Evolutionary conservation across 208 protist genomes (phyloP).

Genomic region (Leishmania amazonensis): DNA sequence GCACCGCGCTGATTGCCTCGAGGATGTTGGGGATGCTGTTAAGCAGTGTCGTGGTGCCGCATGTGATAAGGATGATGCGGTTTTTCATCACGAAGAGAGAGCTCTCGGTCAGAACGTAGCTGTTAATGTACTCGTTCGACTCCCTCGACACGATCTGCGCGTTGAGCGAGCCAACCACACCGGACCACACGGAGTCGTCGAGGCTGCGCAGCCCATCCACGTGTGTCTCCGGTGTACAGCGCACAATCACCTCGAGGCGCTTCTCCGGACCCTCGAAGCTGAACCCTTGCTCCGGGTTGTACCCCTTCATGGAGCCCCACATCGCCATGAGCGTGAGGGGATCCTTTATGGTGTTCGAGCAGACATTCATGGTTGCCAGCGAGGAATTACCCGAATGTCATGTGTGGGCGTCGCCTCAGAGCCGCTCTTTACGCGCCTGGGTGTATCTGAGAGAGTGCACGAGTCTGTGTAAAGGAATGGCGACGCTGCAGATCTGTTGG

Average conservation of each 20-base stretch:
- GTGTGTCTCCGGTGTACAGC: conserved; percentile 68
- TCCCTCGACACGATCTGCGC: conserved; percentile 88
- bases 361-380: conserved; percentile 11
- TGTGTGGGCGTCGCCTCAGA: not conserved
- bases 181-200: conserved; percentile 68
- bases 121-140: conserved; percentile 85
- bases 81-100: conserved; percentile 94
- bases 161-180: conserved; percentile 74
- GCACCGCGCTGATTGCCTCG: conserved; percentile 75
- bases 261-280: conserved; percentile 95
- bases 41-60: conserved; percentile 94
- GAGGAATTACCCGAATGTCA: not conserved
- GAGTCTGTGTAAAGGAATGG: not conserved
- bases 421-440: not conserved
- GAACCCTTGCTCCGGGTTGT: conserved; percentile 74
- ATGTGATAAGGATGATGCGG: conserved; percentile 93
- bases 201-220: conserved; percentile 68
- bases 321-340: conserved; percentile 89
- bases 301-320: conserved; percentile 83
- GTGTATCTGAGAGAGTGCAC: not conserved
- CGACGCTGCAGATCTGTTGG: not conserved
- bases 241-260: conserved; percentile 87
- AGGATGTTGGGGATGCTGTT: conserved; percentile 86
- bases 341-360: conserved; percentile 61
- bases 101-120: conserved; percentile 94